Conservation (phyloP, 176 grass and related monocot genomes). For the Musa beccarii region DNA sequence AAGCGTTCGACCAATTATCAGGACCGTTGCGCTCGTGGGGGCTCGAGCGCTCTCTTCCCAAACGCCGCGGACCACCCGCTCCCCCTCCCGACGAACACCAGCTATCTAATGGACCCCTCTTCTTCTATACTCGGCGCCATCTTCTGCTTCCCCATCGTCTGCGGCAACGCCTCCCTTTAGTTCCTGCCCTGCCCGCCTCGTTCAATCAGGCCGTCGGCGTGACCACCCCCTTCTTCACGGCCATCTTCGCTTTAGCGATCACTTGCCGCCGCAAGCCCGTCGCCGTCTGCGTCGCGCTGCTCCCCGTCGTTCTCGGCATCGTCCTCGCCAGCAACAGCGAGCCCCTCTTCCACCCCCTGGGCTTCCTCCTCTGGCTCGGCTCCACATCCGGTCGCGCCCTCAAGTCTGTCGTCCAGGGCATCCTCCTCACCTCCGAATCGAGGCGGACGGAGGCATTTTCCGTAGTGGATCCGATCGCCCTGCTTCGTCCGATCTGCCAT, state of each 20-base stretch:
- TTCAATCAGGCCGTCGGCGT: background rate
- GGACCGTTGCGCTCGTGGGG: too few relatives aligned
- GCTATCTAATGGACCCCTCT: too few relatives aligned
- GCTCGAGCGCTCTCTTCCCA: too few relatives aligned
- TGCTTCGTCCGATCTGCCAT: too few relatives aligned
- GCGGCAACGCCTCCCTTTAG: background rate
- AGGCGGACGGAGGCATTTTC: background rate
- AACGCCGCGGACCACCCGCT: too few relatives aligned
- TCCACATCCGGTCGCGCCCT: background rate
- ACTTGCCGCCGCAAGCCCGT: background rate
- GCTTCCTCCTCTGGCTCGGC: background rate
- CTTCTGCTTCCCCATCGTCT: too few relatives aligned
- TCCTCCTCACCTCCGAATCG: background rate
- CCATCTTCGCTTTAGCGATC: background rate
- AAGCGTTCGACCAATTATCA: too few relatives aligned
- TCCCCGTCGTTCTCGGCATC: background rate
- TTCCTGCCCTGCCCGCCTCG: background rate
- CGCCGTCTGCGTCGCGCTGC: background rate
- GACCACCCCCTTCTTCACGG: background rate
- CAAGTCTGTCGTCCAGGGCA: background rate
- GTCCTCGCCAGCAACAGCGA: background rate
- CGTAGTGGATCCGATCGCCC: too few relatives aligned
- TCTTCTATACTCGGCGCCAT: too few relatives aligned
- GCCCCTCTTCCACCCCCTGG: background rate
- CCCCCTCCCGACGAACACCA: too few relatives aligned